Percentiles rank a stretch among this genome's conserved stretches.
Evolutionary conservation across 1,139 yeast genomes (phyloP).

Genomic region (Trichomonascaceae sp.): DNA sequence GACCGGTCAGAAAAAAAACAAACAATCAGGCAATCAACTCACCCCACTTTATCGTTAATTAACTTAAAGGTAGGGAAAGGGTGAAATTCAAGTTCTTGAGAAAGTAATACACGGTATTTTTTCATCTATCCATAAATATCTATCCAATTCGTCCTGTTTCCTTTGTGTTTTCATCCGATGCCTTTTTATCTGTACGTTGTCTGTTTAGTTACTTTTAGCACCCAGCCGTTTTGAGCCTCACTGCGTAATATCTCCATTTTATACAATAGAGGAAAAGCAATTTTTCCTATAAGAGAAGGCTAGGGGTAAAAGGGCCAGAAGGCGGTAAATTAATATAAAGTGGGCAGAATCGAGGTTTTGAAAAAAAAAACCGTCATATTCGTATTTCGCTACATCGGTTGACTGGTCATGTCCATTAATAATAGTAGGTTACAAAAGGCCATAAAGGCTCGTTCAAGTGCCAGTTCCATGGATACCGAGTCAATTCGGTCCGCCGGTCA

Average conservation of each 20-base stretch:
- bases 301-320: not conserved
- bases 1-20: too few species aligned
- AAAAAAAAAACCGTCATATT: too few species aligned
- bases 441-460: not conserved
- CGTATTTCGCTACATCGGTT: too few species aligned
- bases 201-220: not conserved
- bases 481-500: not conserved
- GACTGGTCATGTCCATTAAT: not conserved
- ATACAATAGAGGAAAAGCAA: not conserved
- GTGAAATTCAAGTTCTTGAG: too few species aligned
- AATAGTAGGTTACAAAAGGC: not conserved
- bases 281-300: not conserved
- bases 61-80: not conserved
- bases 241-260: not conserved
- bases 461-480: not conserved
- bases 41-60: not conserved
- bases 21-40: not conserved
- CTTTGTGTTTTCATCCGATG: too few species aligned
- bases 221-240: not conserved
- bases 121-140: too few species aligned
- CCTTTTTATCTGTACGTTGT: not conserved
- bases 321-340: not conserved
- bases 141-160: too few species aligned
- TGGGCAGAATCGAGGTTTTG: not conserved
- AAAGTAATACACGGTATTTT: too few species aligned